phyloP scores from a whole-genome alignment of 2,329 filamentous ascomycete species.

The Fusarium graminum region DNA sequence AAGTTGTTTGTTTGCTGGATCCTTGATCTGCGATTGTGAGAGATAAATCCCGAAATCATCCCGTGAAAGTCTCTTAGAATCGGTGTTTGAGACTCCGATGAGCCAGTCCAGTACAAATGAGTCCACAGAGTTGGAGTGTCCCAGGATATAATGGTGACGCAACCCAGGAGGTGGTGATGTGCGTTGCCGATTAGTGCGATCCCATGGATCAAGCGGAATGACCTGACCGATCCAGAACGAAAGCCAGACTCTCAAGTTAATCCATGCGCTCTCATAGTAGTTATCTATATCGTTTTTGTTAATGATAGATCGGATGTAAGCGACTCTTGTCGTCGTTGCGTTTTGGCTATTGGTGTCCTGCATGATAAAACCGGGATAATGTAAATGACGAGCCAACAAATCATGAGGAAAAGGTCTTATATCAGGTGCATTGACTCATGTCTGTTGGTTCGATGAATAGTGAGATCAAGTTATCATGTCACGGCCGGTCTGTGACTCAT shows the following conservation, averaged over 20 bases:
- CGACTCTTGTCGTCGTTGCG: background rate
- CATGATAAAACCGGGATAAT: background rate
- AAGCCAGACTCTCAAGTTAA: background rate
- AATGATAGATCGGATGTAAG: background rate
- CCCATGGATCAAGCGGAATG: background rate
- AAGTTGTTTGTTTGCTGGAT: background rate
- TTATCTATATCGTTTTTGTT: background rate
- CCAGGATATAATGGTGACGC: conserved; percentile 4
- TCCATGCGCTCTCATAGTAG: background rate
- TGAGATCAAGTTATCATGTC: background rate
- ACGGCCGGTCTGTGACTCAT: conserved; percentile 7
- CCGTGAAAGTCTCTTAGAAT: background rate
- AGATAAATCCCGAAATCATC: conserved; percentile 5
- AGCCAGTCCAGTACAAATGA: conserved; percentile 1
- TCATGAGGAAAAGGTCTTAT: no score
- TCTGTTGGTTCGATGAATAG: background rate
- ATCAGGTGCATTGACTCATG: no score
- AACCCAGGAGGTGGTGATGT: background rate
- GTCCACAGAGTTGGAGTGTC: background rate
- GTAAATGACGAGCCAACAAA: no score
- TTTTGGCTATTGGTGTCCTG: accelerated
- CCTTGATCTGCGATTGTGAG: background rate
- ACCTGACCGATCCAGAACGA: conserved; percentile 11
- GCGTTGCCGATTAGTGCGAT: background rate
- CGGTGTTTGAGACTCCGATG: background rate